Percentiles rank a stretch among this genome's conserved stretches.
These are phyloP conservation scores for Wickerhamomyces kurtzmanii DNA, from an alignment of 805 yeast species.

Conservation along the genomic window DNA sequence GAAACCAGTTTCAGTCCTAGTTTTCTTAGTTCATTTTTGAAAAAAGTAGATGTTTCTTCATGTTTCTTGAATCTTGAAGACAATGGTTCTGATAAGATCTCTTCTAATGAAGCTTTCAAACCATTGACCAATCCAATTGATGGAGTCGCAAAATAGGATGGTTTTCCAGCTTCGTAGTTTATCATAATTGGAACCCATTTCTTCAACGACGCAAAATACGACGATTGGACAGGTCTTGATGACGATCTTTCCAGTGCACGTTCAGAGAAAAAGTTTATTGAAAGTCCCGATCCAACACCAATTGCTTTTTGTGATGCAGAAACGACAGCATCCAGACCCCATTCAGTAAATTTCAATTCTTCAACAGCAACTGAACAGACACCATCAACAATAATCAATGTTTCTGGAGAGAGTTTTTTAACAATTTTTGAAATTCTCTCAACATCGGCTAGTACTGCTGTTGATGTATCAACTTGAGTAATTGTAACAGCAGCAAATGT, in stretches of 20 bases:
- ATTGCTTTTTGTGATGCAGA: conserved; percentile 95
- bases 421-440: conserved; percentile 52
- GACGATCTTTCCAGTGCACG: conserved; percentile 63
- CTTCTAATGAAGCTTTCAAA: conserved; percentile 63
- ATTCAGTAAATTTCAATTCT: conserved; percentile 69
- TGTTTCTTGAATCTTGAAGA: conserved; percentile 58
- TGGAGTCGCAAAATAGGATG: conserved; percentile 95
- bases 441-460: conserved; percentile 81
- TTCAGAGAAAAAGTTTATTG: conserved; percentile 63
- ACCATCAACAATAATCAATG: conserved; percentile 83
- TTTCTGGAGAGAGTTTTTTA: conserved; percentile 59
- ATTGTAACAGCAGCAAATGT: conserved; percentile 66
- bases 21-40: conserved; percentile 48
- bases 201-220: conserved; percentile 58
- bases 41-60: conserved; percentile 46
- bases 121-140: conserved; percentile 83
- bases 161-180: conserved; percentile 74
- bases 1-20: conserved; percentile 67
- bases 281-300: conserved; percentile 90
- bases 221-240: conserved; percentile 31
- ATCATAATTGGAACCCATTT: conserved; percentile 86
- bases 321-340: conserved; percentile 84
- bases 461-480: conserved; percentile 95
- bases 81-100: conserved; percentile 48
- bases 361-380: conserved; percentile 94